Percentiles rank a stretch among this genome's conserved stretches.
phyloP scores from a whole-genome alignment of 1,139 yeast species.

The Nakaseomyces sp. region DNA sequence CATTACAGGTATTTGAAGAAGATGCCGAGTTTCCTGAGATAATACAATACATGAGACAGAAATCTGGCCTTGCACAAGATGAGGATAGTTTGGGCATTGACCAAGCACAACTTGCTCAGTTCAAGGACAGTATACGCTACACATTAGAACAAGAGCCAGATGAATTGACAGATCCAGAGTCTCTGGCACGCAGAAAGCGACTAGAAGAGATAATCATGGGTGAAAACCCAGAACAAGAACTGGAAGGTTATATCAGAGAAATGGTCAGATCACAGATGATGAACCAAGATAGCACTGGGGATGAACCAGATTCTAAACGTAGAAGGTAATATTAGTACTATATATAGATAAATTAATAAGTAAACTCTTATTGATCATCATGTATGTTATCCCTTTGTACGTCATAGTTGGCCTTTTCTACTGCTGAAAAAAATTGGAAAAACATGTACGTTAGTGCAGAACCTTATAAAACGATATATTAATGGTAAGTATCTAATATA shows the following conservation, averaged over 20 bases:
- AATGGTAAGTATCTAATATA: too few species aligned
- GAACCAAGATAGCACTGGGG: slow-evolving; percentile 11
- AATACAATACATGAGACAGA: slow-evolving; percentile 48
- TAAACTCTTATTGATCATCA: too few species aligned
- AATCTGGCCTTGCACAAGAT: slow-evolving; percentile 37
- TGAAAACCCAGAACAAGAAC: slow-evolving; percentile 69
- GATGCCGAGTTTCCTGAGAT: slow-evolving; percentile 82
- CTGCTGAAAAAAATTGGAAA: too few species aligned
- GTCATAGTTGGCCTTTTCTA: too few species aligned
- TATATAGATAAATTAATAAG: too few species aligned
- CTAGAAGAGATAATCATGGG: slow-evolving; percentile 66
- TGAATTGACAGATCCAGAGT: slow-evolving; percentile 35
- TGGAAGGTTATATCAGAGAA: slow-evolving; percentile 56
- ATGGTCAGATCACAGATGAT: slow-evolving; percentile 49
- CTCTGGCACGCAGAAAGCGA: slow-evolving; percentile 50
- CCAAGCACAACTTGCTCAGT: slow-evolving; percentile 39
- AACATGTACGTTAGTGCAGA: too few species aligned
- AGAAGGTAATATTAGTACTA: too few species aligned
- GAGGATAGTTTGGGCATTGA: slow-evolving; percentile 42
- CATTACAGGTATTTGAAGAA: slow-evolving; percentile 61
- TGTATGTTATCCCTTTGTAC: neutral
- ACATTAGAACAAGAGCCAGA: slow-evolving; percentile 42
- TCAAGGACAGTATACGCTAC: slow-evolving; percentile 43
- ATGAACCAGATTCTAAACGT: slow-evolving; percentile 23
- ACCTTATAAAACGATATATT: too few species aligned